phyloP scores from a whole-genome alignment of 2,329 filamentous ascomycete genomes.

The Clonostachys rosea region DNA sequence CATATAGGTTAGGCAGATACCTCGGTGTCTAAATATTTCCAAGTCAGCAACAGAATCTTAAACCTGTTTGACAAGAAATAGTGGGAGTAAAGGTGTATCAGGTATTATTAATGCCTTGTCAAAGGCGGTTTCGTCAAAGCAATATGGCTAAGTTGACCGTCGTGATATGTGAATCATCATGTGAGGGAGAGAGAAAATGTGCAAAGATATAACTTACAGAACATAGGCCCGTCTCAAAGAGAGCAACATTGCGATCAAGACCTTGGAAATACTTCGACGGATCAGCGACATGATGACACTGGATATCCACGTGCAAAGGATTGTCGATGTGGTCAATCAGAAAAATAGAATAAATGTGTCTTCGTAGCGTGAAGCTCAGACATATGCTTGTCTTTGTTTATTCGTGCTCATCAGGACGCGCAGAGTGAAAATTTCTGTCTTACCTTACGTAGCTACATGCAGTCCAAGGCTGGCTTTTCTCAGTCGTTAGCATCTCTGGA shows the following conservation, averaged over 20 bases:
- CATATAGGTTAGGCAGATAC: too few relatives aligned
- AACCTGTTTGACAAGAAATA: too few relatives aligned
- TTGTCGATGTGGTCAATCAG: constrained; percentile 1
- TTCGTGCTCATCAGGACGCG: constrained; percentile 73
- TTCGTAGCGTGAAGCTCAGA: constrained; percentile 64
- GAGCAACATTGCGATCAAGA: too few relatives aligned
- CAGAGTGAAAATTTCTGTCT: too few relatives aligned
- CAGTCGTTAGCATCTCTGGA: too few relatives aligned
- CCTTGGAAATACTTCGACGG: too few relatives aligned
- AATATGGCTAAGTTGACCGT: constrained; percentile 43
- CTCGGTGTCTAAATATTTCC: too few relatives aligned
- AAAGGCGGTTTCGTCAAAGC: constrained; percentile 40
- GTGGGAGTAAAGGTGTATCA: constrained; percentile 9
- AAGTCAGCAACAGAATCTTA: too few relatives aligned
- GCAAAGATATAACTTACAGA: too few relatives aligned
- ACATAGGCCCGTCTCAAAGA: too few relatives aligned
- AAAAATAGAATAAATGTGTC: constrained; percentile 25
- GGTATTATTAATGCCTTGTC: constrained; percentile 31
- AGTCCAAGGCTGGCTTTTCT: too few relatives aligned
- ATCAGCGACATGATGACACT: constrained; percentile 1
- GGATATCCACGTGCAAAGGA: constrained; percentile 11
- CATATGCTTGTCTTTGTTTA: constrained; percentile 93
- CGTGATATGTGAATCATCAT: constrained; percentile 41
- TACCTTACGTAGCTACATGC: too few relatives aligned
- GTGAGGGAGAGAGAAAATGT: constrained; percentile 2